These are phyloP conservation scores for Tetrapisispora nanseiensis DNA, from an alignment of 805 yeast genomes.

Conservation along the genomic window DNA sequence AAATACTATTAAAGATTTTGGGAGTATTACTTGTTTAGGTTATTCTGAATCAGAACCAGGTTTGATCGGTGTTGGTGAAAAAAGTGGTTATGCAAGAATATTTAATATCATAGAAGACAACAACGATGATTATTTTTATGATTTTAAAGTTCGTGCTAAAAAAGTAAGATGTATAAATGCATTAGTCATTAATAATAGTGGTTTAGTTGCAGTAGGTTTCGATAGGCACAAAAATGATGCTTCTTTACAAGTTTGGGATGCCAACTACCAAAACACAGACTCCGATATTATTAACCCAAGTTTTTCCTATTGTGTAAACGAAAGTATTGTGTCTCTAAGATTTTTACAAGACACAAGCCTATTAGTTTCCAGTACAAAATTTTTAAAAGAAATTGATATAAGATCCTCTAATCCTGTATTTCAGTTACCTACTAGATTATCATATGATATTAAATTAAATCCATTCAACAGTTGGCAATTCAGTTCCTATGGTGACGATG, in stretches of 20 bases:
- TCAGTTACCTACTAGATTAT: constrained; percentile 68
- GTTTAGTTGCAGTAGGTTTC: constrained; percentile 64
- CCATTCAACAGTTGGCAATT: constrained; percentile 59
- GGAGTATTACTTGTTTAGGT: constrained; percentile 55
- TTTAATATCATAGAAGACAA: constrained; percentile 42
- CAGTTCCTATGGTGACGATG: constrained; percentile 73
- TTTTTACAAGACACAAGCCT: constrained; percentile 57
- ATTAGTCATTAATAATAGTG: constrained; percentile 54
- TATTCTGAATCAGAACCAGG: constrained; percentile 50
- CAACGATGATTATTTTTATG: constrained; percentile 11
- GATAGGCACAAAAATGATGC: constrained; percentile 71
- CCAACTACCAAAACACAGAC: constrained; percentile 46
- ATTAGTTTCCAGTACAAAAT: constrained; percentile 67
- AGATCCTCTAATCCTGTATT: constrained; percentile 54
- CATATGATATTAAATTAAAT: constrained; percentile 58
- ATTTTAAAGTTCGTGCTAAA: constrained; percentile 39
- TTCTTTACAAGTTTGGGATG: constrained; percentile 73
- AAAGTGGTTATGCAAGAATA: constrained; percentile 54
- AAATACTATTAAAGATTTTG: constrained; percentile 53
- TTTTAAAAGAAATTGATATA: constrained; percentile 67
- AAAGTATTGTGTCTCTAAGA: constrained; percentile 56
- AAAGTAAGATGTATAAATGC: constrained; percentile 70
- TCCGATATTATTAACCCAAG: constrained; percentile 47
- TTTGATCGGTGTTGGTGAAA: constrained; percentile 62
- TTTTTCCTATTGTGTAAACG: constrained; percentile 56